phyloP scores from a whole-genome alignment of 345 rosid genomes.

The Zanthoxylum bungeanum region DNA sequence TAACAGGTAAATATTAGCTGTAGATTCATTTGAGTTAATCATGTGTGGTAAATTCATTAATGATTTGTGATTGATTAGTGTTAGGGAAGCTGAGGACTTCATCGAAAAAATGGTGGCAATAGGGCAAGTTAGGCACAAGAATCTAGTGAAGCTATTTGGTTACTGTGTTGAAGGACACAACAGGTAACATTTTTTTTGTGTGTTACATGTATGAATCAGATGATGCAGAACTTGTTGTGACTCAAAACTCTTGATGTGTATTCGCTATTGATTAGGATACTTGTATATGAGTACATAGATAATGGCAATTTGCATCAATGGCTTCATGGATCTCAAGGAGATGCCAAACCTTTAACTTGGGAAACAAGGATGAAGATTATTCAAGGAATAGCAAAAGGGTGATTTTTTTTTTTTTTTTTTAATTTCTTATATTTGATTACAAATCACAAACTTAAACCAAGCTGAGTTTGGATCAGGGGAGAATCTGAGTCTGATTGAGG shows the following conservation, averaged over 20 bases:
- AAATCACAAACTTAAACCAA: not conserved
- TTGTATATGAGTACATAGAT: slow-evolving; percentile 61
- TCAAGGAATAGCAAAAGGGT: slow-evolving; percentile 84
- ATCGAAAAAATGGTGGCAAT: slow-evolving; percentile 43
- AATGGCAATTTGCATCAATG: slow-evolving; percentile 73
- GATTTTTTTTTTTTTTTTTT: not conserved
- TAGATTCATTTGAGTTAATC: not conserved
- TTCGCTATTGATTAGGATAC: slow-evolving; percentile 64
- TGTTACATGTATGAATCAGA: no score
- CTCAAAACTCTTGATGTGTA: not conserved
- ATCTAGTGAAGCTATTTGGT: slow-evolving; percentile 61
- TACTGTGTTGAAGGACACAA: slow-evolving; percentile 54
- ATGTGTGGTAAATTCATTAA: not conserved
- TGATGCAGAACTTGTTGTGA: no score
- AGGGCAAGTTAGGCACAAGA: slow-evolving; percentile 59
- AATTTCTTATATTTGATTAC: not conserved
- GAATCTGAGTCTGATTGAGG: no score
- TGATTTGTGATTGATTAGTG: slow-evolving; percentile 2
- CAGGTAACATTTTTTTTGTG: no score
- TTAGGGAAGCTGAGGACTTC: slow-evolving; percentile 47
- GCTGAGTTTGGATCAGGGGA: not conserved
- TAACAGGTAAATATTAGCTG: slow-evolving; percentile 32
- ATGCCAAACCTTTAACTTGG: slow-evolving; percentile 54
- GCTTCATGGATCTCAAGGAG: slow-evolving; percentile 60
- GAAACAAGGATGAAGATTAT: slow-evolving; percentile 51